A percentile compares a stretch with the other conserved stretches of the same genome.
Evolutionary conservation across 2,329 filamentous ascomycete species (phyloP).

Genomic region (Aspergillus ibericus): DNA sequence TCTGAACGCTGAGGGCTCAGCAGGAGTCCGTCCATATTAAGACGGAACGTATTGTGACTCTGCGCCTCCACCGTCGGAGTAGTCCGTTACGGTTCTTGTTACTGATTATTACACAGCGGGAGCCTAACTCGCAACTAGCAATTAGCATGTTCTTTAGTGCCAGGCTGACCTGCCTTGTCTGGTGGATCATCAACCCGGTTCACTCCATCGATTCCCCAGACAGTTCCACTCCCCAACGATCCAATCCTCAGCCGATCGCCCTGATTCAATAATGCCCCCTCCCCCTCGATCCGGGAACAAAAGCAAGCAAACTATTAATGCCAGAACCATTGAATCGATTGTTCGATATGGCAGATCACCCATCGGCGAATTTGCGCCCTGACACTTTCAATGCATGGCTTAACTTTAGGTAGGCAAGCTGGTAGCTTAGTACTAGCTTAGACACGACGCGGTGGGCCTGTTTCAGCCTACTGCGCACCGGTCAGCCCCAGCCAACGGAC

Average conservation of each 20-base stretch:
- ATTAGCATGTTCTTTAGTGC: background rate
- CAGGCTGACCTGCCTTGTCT: constrained; percentile 2
- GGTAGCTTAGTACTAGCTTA: background rate
- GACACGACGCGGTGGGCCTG: constrained; percentile 2
- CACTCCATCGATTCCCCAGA: constrained; percentile 3
- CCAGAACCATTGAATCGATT: background rate
- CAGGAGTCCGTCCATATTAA: background rate
- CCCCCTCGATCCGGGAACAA: too few relatives aligned
- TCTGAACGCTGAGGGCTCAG: background rate
- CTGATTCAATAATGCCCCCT: background rate
- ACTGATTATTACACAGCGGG: background rate
- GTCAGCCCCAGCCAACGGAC: constrained; percentile 15
- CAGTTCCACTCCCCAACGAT: constrained; percentile 5
- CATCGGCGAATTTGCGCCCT: constrained; percentile 1
- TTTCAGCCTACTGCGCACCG: constrained; percentile 15
- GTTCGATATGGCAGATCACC: background rate
- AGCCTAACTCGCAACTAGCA: background rate
- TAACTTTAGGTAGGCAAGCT: background rate
- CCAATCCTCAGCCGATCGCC: background rate
- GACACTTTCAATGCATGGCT: background rate
- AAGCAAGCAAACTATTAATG: background rate
- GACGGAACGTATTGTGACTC: background rate
- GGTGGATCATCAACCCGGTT: constrained; percentile 13
- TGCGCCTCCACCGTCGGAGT: background rate
- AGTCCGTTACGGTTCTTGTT: background rate